Evolutionary conservation across 2,329 filamentous ascomycete genomes (phyloP).

Genomic region (Pseudocercospora musae): DNA sequence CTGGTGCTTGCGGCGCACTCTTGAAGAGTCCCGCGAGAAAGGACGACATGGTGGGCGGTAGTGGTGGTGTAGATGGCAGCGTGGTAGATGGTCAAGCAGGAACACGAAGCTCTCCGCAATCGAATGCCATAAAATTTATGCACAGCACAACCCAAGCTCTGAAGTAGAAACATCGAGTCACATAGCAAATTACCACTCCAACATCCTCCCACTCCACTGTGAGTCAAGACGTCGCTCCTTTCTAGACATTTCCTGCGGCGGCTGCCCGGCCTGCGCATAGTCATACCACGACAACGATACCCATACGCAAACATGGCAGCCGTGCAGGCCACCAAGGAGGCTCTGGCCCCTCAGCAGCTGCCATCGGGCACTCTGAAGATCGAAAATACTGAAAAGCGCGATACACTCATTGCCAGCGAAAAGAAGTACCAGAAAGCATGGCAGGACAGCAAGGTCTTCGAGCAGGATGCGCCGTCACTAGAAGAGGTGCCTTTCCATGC

Average conservation of each 20-base stretch:
- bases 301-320: slow-evolving; percentile 44
- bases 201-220: not conserved
- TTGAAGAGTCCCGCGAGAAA: slow-evolving; percentile 29
- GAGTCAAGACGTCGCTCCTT: slow-evolving; percentile 27
- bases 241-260: slow-evolving; percentile 23
- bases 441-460: slow-evolving; percentile 74
- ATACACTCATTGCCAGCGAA: slow-evolving; percentile 75
- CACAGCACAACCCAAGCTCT: not conserved
- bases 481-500: slow-evolving; percentile 73
- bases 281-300: slow-evolving; percentile 10
- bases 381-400: slow-evolving; percentile 81
- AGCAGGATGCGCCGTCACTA: slow-evolving; percentile 77
- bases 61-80: not conserved
- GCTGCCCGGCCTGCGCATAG: slow-evolving; percentile 33
- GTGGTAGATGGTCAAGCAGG: not conserved
- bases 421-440: slow-evolving; percentile 90
- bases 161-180: not conserved
- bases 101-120: not conserved
- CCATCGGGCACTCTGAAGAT: slow-evolving; percentile 63
- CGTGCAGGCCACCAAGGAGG: slow-evolving; percentile 50
- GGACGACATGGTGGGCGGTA: slow-evolving; percentile 18
- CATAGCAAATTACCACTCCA: not conserved
- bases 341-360: slow-evolving; percentile 53
- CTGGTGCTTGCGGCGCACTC: slow-evolving; percentile 20
- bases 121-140: not conserved